Evolutionary conservation across 306 rosid species (phyloP).

Genomic region (Vicia villosa): DNA sequence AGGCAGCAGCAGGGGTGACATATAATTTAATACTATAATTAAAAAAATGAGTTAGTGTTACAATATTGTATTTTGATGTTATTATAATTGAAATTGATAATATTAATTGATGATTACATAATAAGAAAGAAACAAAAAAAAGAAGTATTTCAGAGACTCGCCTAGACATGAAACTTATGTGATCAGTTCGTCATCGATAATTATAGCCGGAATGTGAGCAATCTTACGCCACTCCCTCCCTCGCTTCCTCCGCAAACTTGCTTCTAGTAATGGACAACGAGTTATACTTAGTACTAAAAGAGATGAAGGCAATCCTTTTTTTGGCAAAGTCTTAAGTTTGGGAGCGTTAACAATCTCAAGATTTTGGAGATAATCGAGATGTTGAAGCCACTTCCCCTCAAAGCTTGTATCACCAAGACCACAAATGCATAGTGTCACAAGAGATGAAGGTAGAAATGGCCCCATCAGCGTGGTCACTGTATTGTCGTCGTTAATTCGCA

Average conservation of each 20-base stretch:
- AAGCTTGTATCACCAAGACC: not conserved
- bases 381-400: constrained; percentile 6
- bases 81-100: not conserved
- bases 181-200: not conserved
- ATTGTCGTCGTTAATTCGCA: not conserved
- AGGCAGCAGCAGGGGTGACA: not conserved
- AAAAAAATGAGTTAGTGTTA: not conserved
- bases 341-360: not conserved
- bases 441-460: constrained; percentile 5
- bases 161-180: not conserved
- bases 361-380: constrained; percentile 9
- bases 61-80: not conserved
- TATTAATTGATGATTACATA: not conserved
- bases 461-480: not conserved
- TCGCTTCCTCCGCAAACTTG: not conserved
- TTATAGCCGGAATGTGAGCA: not conserved
- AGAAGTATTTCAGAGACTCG: not conserved
- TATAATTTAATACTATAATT: not conserved
- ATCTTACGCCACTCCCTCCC: constrained; percentile 22
- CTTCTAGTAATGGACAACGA: constrained; percentile 2
- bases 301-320: not conserved
- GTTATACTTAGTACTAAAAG: not conserved
- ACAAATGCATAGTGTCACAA: not conserved
- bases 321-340: not conserved
- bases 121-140: not conserved